These are phyloP conservation scores for Talaromyces wortmannii DNA, from an alignment of 495 filamentous ascomycete genomes.

Conservation along the genomic window DNA sequence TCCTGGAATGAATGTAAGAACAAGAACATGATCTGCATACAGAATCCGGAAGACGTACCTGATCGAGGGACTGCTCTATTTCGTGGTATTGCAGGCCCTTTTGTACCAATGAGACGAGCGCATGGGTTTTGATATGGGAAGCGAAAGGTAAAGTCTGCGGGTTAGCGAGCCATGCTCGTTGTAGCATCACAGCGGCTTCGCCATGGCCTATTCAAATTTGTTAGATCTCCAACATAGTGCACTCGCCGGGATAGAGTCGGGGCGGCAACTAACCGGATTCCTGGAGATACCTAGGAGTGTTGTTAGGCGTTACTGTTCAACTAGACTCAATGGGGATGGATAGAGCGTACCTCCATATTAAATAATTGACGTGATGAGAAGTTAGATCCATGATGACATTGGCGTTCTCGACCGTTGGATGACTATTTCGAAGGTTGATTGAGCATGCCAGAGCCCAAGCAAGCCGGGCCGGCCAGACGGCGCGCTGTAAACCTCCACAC, in stretches of 20 bases:
- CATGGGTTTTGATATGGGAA: constrained; percentile 66
- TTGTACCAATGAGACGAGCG: constrained; percentile 67
- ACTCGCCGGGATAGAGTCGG: constrained; percentile 4
- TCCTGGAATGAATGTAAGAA: constrained; percentile 21
- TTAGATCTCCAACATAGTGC: constrained; percentile 8
- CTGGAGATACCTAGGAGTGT: constrained; percentile 64
- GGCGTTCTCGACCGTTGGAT: not conserved
- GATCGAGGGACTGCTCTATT: constrained; percentile 51
- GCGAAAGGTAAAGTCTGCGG: constrained; percentile 73
- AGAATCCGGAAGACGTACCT: constrained; percentile 36
- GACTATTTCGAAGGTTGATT: not conserved
- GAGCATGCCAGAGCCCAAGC: constrained; percentile 4
- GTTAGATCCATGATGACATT: constrained; percentile 58
- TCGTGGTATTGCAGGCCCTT: constrained; percentile 73
- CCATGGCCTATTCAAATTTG: constrained; percentile 37
- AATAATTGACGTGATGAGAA: constrained; percentile 93
- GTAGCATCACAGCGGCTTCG: constrained; percentile 71
- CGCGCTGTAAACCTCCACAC: not conserved
- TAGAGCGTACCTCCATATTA: constrained; percentile 89
- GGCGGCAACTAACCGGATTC: constrained; percentile 68
- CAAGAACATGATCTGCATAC: constrained; percentile 2
- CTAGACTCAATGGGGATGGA: constrained; percentile 12
- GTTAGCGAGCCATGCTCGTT: constrained; percentile 72
- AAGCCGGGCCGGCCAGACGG: constrained; percentile 3
- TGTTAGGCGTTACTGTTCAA: constrained; percentile 1